Conservation (phyloP, 108 stramenopile genomes). For the Nitzschia putrida region DNA sequence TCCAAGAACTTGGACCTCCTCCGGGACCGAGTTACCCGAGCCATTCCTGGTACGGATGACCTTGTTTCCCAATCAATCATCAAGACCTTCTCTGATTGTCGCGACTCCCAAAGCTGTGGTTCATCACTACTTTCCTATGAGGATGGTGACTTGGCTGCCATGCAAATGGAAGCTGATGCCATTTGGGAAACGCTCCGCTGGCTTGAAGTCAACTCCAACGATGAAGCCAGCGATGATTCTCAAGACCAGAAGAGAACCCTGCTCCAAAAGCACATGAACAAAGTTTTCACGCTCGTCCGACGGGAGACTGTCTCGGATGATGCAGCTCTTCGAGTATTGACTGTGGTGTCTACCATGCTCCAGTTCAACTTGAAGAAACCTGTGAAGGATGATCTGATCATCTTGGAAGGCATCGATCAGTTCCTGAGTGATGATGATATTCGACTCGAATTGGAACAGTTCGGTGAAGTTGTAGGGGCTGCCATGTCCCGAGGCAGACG, state of each 20-base stretch:
- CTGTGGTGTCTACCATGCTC: conserved; percentile 34
- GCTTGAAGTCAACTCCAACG: conserved; percentile 17
- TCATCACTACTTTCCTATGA: conserved; percentile 17
- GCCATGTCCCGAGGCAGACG: conserved; percentile 18
- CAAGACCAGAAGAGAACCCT: conserved; percentile 28
- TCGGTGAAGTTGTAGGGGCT: conserved; percentile 28
- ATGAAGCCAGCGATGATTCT: conserved; percentile 13
- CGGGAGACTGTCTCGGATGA: conserved; percentile 27
- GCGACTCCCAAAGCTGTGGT: conserved; percentile 13
- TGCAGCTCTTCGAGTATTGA: conserved; percentile 34
- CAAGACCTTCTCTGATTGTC: conserved; percentile 40
- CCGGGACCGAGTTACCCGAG: conserved; percentile 13
- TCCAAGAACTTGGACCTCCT: conserved; percentile 37
- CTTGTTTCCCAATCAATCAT: conserved; percentile 49
- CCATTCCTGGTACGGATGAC: conserved; percentile 41
- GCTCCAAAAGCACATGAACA: conserved; percentile 33
- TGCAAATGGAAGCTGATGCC: conserved; percentile 39
- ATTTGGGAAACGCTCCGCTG: conserved; percentile 35
- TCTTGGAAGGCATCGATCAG: conserved; percentile 21
- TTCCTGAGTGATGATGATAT: conserved; percentile 14
- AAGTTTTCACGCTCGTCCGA: conserved; percentile 37
- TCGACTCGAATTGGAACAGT: background rate
- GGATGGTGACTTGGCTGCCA: conserved; percentile 4
- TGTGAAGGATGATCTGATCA: conserved; percentile 22
- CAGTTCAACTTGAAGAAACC: conserved; percentile 16